These are phyloP conservation scores for Alternaria brassicicola DNA, from an alignment of 2,329 filamentous ascomycete species.

Conservation along the genomic window DNA sequence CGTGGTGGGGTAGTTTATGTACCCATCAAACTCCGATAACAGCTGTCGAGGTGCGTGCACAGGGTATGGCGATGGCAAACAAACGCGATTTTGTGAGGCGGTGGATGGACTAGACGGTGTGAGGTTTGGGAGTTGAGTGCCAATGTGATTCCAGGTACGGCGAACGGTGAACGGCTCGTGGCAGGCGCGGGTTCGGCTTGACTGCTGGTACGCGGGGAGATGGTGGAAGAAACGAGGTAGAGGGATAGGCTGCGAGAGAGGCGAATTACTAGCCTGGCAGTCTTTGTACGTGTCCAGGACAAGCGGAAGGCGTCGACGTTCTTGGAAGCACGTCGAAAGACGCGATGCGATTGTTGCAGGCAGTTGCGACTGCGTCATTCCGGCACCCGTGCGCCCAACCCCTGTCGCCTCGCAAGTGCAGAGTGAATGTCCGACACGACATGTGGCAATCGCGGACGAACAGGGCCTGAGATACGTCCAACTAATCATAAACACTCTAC, in stretches of 20 bases:
- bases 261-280: neutral
- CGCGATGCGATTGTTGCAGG: slow-evolving; percentile 32
- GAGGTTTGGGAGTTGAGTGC: slow-evolving; percentile 5
- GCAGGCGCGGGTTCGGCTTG: slow-evolving; percentile 4
- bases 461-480: slow-evolving; percentile 18
- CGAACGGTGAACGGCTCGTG: neutral
- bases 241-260: neutral
- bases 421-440: slow-evolving; percentile 30
- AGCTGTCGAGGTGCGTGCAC: neutral
- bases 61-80: neutral
- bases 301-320: slow-evolving; percentile 21
- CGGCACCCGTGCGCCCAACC: slow-evolving; percentile 25
- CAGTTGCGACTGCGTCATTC: slow-evolving; percentile 33
- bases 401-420: slow-evolving; percentile 31
- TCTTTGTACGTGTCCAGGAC: neutral
- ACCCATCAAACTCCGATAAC: slow-evolving; percentile 18
- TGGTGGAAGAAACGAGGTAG: neutral
- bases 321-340: slow-evolving; percentile 35
- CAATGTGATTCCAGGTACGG: slow-evolving; percentile 3
- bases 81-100: neutral
- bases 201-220: slow-evolving; percentile 2
- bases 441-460: slow-evolving; percentile 30
- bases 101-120: slow-evolving; percentile 4
- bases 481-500: slow-evolving; percentile 8
- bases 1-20: slow-evolving; percentile 33